Evolutionary conservation across 2,329 filamentous ascomycete species (phyloP), one percentile per base, ranked within the genome.

Genomic region (Xylogone sp.): DNA sequence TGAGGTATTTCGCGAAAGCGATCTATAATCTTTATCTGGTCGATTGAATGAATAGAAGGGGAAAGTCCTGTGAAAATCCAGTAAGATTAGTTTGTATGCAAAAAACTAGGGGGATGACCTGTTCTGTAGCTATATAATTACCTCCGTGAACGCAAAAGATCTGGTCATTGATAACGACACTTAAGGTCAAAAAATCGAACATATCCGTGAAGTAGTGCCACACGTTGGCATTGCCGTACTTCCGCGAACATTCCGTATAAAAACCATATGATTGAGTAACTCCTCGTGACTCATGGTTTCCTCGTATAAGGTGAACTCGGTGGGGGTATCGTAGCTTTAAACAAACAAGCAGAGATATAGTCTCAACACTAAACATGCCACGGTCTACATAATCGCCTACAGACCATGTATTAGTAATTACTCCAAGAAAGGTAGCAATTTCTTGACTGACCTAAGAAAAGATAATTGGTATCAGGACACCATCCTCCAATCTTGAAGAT

Each of bases 141-240:
- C 86, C 94, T 68, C 94, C 94, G 69, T 99, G 94, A 6, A 99
- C 94, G 70, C 94, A 99, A 70, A 99, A 99, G 60, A 99, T 99
- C 70, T 97, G 90, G 70, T 99, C 88, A 69, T 97, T 96, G 68
- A 99, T 99, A 57, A 99, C 93, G 55, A 97, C 95, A 63, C 90
- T 96, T 52, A 99, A 77, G 7, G 93, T 97, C 57, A 99, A 78
- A 70, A 96, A 99, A 73, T 99, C 94, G 72, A 99, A 99, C 92
- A 99, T 97, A 74, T 99, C 94, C 59, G 94, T 99, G 68, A 99
- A 99, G 70, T 97, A 94, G 71, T 99, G 94, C 94, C 94, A 99
- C 20, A 99, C 94, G 64, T 94, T 97, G 57, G 94, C 91, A 67
- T 96, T 97, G 68, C 94, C 94, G 71, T 99, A 99, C 73, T 99